A percentile compares a stretch with the other conserved stretches of the same genome.
phyloP scores from a whole-genome alignment of 352 stramenopile genomes.

The Nothophytophthora sp. region DNA sequence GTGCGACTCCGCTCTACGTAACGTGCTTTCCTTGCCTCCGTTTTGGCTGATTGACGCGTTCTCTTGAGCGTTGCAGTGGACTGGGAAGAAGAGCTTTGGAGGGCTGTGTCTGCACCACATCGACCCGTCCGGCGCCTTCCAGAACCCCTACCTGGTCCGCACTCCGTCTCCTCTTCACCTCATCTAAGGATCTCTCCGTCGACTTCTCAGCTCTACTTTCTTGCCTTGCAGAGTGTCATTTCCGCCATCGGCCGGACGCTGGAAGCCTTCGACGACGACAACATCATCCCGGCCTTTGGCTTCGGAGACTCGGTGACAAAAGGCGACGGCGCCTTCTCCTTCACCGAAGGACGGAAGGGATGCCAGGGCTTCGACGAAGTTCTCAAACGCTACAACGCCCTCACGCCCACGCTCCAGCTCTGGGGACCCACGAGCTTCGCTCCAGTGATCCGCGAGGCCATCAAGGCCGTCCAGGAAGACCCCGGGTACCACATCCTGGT shows the following conservation, averaged over 20 bases:
- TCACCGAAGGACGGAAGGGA: conserved; percentile 21
- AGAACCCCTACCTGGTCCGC: conserved; percentile 62
- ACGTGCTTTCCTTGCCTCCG: not conserved
- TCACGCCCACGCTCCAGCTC: conserved; percentile 56
- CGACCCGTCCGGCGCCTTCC: conserved; percentile 42
- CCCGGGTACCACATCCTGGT: conserved; percentile 77
- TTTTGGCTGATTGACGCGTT: not conserved
- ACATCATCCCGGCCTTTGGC: conserved; percentile 69
- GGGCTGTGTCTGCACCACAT: conserved; percentile 67
- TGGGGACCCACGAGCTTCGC: conserved; percentile 71
- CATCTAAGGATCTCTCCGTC: conserved; percentile 24
- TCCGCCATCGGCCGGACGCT: conserved; percentile 59
- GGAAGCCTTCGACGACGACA: conserved; percentile 80
- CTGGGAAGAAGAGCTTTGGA: conserved; percentile 56
- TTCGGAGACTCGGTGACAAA: conserved; percentile 67
- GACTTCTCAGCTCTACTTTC: no score
- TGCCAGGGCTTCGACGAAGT: conserved; percentile 61
- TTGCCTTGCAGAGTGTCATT: conserved; percentile 52
- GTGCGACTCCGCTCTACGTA: conserved; percentile 19
- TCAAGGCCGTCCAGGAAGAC: conserved; percentile 43
- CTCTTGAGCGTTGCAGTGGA: conserved; percentile 43
- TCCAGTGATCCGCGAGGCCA: conserved; percentile 60
- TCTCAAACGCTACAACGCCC: conserved; percentile 56
- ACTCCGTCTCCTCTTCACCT: conserved; percentile 12
- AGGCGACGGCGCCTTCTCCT: conserved; percentile 47